Percentiles rank a stretch among this genome's conserved stretches.
Conservation (phyloP, 202 grass and related monocot genomes). For the Elaeis oleifera region DNA sequence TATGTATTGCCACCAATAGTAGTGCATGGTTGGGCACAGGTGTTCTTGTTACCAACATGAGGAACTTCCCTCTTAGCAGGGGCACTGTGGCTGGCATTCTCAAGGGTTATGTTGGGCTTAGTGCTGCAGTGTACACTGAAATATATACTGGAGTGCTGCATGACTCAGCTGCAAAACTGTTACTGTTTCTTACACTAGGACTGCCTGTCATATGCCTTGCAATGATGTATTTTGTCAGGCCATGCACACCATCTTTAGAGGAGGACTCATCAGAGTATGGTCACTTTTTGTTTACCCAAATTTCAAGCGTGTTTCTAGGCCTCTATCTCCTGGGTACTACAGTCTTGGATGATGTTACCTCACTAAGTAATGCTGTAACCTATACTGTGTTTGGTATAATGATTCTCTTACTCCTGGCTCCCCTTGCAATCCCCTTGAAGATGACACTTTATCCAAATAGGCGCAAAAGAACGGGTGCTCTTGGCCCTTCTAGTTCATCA, state of each 20-base stretch:
- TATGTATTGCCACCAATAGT: conserved; percentile 77
- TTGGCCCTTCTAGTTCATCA: conserved; percentile 9
- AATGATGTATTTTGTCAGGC: conserved; percentile 71
- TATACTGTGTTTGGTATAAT: conserved; percentile 55
- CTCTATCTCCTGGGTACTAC: conserved; percentile 56
- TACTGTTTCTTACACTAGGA: conserved; percentile 63
- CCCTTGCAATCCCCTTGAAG: conserved; percentile 77
- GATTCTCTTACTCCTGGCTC: conserved; percentile 57
- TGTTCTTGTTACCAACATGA: conserved; percentile 83
- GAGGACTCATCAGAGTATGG: conserved; percentile 49
- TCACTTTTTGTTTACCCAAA: conserved; percentile 67
- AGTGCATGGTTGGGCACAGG: conserved; percentile 76
- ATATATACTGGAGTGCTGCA: conserved; percentile 58
- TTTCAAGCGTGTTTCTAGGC: conserved; percentile 56
- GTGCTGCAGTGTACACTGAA: conserved; percentile 71
- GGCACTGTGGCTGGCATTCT: conserved; percentile 79
- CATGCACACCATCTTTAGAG: conserved; percentile 71
- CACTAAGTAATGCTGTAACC: conserved; percentile 35
- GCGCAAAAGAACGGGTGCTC: conserved; percentile 23
- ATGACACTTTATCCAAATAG: conserved; percentile 72
- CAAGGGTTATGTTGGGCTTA: conserved; percentile 66
- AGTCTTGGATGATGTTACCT: conserved; percentile 38
- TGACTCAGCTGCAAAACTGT: conserved; percentile 49
- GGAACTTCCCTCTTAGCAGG: conserved; percentile 84
- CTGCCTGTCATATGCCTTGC: conserved; percentile 51